These are phyloP conservation scores for Westerdykella sp. DNA, from an alignment of 2,329 filamentous ascomycete genomes.

Conservation along the genomic window DNA sequence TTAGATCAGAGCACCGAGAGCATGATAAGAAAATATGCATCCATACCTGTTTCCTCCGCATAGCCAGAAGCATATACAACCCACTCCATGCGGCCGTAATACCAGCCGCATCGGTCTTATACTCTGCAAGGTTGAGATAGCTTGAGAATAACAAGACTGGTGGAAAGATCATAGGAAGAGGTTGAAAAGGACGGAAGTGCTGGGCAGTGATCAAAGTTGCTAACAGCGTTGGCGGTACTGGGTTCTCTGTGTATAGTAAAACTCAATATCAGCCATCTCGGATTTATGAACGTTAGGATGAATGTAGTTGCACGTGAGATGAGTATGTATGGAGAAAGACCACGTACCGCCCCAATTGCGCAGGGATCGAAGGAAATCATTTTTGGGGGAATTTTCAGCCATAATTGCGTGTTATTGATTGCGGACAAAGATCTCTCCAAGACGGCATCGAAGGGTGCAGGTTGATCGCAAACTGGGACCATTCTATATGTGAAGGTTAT, in stretches of 20 bases:
- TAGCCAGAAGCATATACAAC: constrained; percentile 57
- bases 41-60: constrained; percentile 47
- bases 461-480: too few species aligned
- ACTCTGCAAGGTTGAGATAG: constrained; percentile 59
- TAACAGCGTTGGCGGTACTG: constrained; percentile 58
- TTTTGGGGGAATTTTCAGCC: constrained; percentile 34
- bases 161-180: constrained; percentile 61
- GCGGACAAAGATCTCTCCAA: too few species aligned
- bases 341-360: constrained; percentile 48
- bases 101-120: constrained; percentile 58
- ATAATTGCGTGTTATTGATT: constrained; percentile 21
- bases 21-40: constrained; percentile 1
- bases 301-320: neutral
- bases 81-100: constrained; percentile 60
- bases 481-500: too few species aligned
- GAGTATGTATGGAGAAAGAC: neutral
- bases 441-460: too few species aligned
- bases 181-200: constrained; percentile 60
- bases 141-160: constrained; percentile 60
- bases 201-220: constrained; percentile 62
- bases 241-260: constrained; percentile 47
- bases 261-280: too few species aligned
- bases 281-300: too few species aligned
- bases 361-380: constrained; percentile 41
- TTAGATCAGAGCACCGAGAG: neutral